A percentile compares a stretch with the other conserved stretches of the same genome.
Evolutionary conservation across 495 filamentous ascomycete genomes (phyloP).

Genomic region (Entonaema liquescens): DNA sequence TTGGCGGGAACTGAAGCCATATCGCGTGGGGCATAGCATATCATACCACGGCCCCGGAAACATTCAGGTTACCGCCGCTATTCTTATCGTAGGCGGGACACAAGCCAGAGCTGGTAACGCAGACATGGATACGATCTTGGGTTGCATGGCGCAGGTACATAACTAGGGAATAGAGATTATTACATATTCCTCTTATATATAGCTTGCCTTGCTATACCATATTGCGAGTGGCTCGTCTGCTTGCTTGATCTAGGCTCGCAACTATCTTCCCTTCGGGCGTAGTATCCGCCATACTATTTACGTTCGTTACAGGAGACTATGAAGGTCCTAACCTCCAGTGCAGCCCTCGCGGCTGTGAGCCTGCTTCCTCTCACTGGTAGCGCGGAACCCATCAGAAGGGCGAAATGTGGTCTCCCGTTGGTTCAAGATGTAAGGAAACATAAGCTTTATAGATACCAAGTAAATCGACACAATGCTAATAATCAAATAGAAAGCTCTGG

Average conservation of each 20-base stretch:
- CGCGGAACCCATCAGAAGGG: constrained; percentile 35
- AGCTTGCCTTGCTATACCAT: neutral
- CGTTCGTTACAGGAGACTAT: constrained; percentile 15
- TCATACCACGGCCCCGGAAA: constrained; percentile 15
- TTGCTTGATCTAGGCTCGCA: neutral
- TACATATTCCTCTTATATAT: neutral
- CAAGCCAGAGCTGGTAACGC: neutral
- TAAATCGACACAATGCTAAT: constrained; percentile 6
- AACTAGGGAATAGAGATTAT: neutral
- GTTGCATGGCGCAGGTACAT: neutral
- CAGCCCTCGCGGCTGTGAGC: constrained; percentile 28
- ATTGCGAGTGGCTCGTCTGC: neutral
- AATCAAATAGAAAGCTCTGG: constrained; percentile 27
- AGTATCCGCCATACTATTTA: neutral
- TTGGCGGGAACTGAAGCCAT: constrained; percentile 26
- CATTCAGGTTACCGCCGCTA: neutral
- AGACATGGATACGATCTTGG: neutral
- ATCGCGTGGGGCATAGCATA: constrained; percentile 1
- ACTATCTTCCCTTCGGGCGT: neutral
- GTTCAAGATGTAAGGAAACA: constrained; percentile 36
- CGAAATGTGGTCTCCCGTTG: constrained; percentile 21
- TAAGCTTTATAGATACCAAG: neutral
- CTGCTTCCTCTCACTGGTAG: constrained; percentile 27
- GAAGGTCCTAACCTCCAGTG: constrained; percentile 18
- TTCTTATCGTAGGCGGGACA: neutral